Percentiles rank a stretch among this genome's conserved stretches.
These are phyloP conservation scores for Coemansia sp. DNA, from an alignment of 192 early-diverging fungal species.

Conservation along the genomic window DNA sequence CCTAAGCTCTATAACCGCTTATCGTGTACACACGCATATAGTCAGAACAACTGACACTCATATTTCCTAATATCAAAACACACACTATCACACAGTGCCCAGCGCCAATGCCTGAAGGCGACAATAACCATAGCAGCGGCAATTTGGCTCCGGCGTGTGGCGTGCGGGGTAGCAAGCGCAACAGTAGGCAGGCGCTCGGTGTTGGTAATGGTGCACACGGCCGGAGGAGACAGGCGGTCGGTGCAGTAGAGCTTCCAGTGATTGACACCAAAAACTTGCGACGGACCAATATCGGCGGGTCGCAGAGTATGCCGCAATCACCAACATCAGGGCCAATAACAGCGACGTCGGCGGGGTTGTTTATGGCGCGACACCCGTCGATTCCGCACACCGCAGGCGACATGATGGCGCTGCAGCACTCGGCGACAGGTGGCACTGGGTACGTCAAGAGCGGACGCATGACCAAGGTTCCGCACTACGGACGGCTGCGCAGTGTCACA, in stretches of 20 bases:
- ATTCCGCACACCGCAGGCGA: constrained; percentile 14
- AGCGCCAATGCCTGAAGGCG: no score
- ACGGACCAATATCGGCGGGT: constrained; percentile 29
- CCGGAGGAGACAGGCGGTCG: not conserved
- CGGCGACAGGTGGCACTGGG: not conserved
- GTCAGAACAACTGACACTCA: no score
- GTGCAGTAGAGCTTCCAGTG: constrained; percentile 16
- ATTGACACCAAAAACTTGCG: constrained; percentile 33
- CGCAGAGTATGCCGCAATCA: constrained; percentile 36
- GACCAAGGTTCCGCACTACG: constrained; percentile 54
- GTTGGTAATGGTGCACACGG: constrained; percentile 1
- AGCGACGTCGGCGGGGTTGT: constrained; percentile 3
- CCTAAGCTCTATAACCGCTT: no score
- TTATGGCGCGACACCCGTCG: constrained; percentile 18
- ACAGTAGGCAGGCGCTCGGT: not conserved
- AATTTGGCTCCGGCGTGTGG: no score
- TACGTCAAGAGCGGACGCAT: constrained; percentile 38
- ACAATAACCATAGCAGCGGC: no score
- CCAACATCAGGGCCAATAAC: constrained; percentile 19
- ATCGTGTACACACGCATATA: no score
- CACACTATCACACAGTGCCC: no score
- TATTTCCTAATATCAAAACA: no score
- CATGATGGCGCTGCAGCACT: constrained; percentile 3
- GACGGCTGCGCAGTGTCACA: constrained; percentile 47
- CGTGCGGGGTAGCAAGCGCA: not conserved